These are phyloP conservation scores for Pyronema omphalodes DNA, from an alignment of 495 filamentous ascomycete species.

Conservation along the genomic window DNA sequence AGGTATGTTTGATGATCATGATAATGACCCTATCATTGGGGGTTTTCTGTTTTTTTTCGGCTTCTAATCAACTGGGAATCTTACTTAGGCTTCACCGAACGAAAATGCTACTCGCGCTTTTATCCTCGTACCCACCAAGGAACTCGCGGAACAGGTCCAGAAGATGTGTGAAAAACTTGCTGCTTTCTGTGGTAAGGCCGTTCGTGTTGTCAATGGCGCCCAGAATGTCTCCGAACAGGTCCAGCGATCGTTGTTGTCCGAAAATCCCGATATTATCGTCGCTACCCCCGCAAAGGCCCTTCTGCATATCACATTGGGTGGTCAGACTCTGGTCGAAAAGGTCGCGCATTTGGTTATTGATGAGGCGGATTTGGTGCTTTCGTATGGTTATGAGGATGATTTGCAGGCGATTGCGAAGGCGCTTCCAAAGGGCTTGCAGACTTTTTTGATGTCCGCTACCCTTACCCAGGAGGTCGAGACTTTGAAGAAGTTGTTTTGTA, in stretches of 20 bases:
- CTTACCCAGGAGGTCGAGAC: slow-evolving; percentile 70
- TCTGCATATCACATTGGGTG: slow-evolving; percentile 47
- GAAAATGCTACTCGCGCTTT: slow-evolving; percentile 36
- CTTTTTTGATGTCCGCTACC: slow-evolving; percentile 83
- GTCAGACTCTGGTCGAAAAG: slow-evolving; percentile 42
- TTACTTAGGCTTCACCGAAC: slow-evolving; percentile 7
- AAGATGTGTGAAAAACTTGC: slow-evolving; percentile 54
- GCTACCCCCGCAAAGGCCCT: slow-evolving; percentile 68
- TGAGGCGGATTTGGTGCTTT: slow-evolving; percentile 85
- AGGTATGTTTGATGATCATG: neutral
- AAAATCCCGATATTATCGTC: slow-evolving; percentile 72
- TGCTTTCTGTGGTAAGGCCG: slow-evolving; percentile 63
- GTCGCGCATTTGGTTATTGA: slow-evolving; percentile 76
- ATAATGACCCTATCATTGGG: neutral
- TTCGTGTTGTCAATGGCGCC: slow-evolving; percentile 66
- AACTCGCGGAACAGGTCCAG: slow-evolving; percentile 78
- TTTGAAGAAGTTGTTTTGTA: slow-evolving; percentile 71
- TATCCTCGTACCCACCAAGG: slow-evolving; percentile 82
- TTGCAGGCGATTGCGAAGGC: slow-evolving; percentile 55
- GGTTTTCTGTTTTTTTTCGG: too few relatives aligned
- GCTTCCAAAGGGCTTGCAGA: slow-evolving; percentile 72
- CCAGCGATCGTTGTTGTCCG: slow-evolving; percentile 63
- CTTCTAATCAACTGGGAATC: too few relatives aligned
- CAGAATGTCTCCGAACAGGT: slow-evolving; percentile 75
- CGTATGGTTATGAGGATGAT: slow-evolving; percentile 86